Base-by-base conservation (phyloP, 2,329 filamentous ascomycete species). In the Ophiostoma novo-ulmi region DNA sequence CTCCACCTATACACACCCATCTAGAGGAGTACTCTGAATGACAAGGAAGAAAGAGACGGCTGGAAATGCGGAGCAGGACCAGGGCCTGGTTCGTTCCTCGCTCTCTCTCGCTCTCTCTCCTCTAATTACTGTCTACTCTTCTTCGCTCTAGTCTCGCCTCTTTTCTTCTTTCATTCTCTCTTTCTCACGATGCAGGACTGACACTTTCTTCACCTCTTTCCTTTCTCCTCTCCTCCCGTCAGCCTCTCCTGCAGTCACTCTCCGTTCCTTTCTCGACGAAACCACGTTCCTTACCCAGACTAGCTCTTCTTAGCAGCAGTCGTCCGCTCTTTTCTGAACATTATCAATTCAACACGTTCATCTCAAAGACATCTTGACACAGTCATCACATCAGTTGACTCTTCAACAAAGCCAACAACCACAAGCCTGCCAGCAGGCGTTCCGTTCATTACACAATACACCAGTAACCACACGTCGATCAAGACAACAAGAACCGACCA, bases 351-450 rank as follows among this genome's bases (percentile, higher is more conserved):
- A 58, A 10, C n/a, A n/a, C 48, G 5, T 58, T 58, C 22, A 58
- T 58, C 31, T 7, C 17, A 48, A 48, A 20, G 17, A n/a, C 17
- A 48, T 48, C 36, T 38, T 41, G 36, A 35, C 20, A 35, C 14
- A 58, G 65, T 64, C 69, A 70, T 69, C 64, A 69, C 65, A n/a
- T 69, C 71, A 67, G 73, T 73, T 75, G 72, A 69, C 70, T 77
- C 36, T 36, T 22, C 67, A 48, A 31, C 69, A 39, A 35, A 26
- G 41, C 58, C 70, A 11, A 39, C 41, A 52, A 65, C n/a, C 44
- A 39, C 41, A 31, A 80, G 83, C 83, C 83, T 85, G 84, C 83
- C 82, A 84, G 83, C 84, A 80, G 85, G 85, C 84, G 80, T 81
- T 82, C 80, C 86, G 82, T 81, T 87, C 85, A 76, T 86, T 86